Base-by-base conservation (phyloP, 2,329 filamentous ascomycete genomes). In the Fusarium algeriense region DNA sequence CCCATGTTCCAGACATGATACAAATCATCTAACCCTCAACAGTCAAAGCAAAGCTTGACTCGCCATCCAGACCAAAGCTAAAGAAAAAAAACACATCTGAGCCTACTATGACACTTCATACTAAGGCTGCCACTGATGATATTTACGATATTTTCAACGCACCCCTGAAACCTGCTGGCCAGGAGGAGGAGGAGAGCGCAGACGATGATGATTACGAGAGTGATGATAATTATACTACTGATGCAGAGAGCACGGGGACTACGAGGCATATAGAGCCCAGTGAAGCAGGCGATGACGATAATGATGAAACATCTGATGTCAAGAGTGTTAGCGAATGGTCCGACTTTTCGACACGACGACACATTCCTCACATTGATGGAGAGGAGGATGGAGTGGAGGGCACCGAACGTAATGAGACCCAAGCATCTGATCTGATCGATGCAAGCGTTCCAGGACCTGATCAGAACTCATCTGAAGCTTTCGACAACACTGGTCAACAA, bases 81-180 rank as follows among this genome's bases (percentile, higher is more conserved):
- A 92, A 91, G 71, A 93, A 93, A 80, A 96, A 92, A 79, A 91
- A 90, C 73, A 72, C 81, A 4, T 84, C 87, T 55, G 95, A 98
- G 80, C 93, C 95, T n/a, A 99, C 96, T 3, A 98, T 99, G 95
- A 99, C 96, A 1, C 89, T 99, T 72, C 94, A 98, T 78, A 99
- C 96, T 15, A 93, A 90, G 75, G 95, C 96, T 71, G 96, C 96
- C 7, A 98, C 95, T 69, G 95, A 98, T 75, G 96, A 99, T 75
- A 98, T 99, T 56, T 98, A 98, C 77, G 94, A 94, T 63, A 93
- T 99, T 50, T 99, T 98, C 82, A 98, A 96, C 77, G 93, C 96
- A 63, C 95, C 96, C 3, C 57, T 79, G 72, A 67, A 77, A 71
- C 19, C 77, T 55, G 61, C 62, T 49, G 50, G 68, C 3, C 60